Conservation (phyloP, 805 yeast genomes). For the Barnettozyma populi region DNA sequence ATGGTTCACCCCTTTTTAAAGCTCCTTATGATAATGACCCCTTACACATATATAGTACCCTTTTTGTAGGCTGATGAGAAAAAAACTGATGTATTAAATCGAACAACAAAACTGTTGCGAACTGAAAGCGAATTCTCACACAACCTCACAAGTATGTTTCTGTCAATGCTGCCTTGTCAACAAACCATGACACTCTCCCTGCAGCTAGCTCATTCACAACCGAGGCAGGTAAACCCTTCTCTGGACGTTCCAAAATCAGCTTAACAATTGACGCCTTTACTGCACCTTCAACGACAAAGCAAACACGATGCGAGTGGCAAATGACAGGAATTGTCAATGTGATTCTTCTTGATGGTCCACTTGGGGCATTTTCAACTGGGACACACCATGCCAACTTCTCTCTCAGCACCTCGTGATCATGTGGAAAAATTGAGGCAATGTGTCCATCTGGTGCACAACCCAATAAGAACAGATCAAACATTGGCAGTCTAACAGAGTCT, state of each 20-base stretch:
- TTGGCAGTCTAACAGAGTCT: conserved; percentile 92
- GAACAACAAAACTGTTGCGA: background rate
- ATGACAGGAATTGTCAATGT: conserved; percentile 92
- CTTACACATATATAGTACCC: background rate
- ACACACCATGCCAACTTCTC: conserved; percentile 94
- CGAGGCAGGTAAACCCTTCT: conserved; percentile 90
- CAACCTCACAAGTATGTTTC: conserved; percentile 39
- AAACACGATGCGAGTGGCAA: conserved; percentile 86
- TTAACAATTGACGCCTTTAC: conserved; percentile 90
- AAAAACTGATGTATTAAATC: background rate
- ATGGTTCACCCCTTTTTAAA: background rate
- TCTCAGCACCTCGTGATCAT: conserved; percentile 73
- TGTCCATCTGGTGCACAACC: conserved; percentile 99
- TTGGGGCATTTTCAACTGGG: conserved; percentile 88
- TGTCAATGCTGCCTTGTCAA: conserved; percentile 84
- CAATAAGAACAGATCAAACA: conserved; percentile 82
- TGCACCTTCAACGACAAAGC: conserved; percentile 94
- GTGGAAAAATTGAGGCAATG: conserved; percentile 93
- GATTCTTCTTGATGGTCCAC: conserved; percentile 80
- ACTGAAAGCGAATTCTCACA: background rate
- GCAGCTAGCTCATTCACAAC: conserved; percentile 96
- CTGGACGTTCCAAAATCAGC: conserved; percentile 94
- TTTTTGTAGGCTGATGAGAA: background rate
- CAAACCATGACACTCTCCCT: conserved; percentile 95
- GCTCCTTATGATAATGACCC: background rate